Evolutionary conservation across 768 basidiomycete genomes (phyloP).

Genomic region (Saitozyma podzolica): DNA sequence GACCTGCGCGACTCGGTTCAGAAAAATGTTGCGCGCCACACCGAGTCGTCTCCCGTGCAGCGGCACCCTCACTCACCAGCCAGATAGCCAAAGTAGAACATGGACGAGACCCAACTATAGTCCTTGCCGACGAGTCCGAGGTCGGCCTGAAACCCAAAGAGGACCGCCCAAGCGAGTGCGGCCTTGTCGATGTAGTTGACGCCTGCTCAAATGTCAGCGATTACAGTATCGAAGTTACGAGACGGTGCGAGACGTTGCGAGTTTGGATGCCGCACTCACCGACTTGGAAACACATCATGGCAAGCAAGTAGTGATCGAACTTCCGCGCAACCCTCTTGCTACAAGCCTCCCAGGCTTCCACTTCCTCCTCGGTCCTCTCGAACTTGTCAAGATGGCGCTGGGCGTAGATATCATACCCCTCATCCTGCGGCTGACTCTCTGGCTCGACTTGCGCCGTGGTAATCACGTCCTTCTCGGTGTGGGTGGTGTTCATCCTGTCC

Average conservation of each 20-base stretch:
- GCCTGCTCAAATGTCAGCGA: not conserved
- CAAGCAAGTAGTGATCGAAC: slow-evolving; percentile 8
- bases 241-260: too few relatives aligned
- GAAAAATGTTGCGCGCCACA: too few relatives aligned
- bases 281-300: slow-evolving; percentile 23
- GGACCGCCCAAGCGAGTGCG: slow-evolving; percentile 50
- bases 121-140: slow-evolving; percentile 18
- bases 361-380: too few relatives aligned
- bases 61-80: slow-evolving; percentile 1
- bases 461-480: too few relatives aligned
- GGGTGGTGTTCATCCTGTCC: too few relatives aligned
- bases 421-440: too few relatives aligned
- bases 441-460: too few relatives aligned
- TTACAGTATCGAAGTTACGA: not conserved
- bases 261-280: slow-evolving; percentile 5
- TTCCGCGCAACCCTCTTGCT: too few relatives aligned
- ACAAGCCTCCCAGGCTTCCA: too few relatives aligned
- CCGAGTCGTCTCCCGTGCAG: too few relatives aligned
- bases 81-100: slow-evolving; percentile 26
- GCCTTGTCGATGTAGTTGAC: slow-evolving; percentile 32
- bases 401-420: too few relatives aligned
- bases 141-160: slow-evolving; percentile 40
- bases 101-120: slow-evolving; percentile 19
- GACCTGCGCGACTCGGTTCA: slow-evolving; percentile 4
- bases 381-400: too few relatives aligned